Evolutionary conservation across 2,329 filamentous ascomycete genomes (phyloP).

Genomic region (Neofusicoccum parvum): DNA sequence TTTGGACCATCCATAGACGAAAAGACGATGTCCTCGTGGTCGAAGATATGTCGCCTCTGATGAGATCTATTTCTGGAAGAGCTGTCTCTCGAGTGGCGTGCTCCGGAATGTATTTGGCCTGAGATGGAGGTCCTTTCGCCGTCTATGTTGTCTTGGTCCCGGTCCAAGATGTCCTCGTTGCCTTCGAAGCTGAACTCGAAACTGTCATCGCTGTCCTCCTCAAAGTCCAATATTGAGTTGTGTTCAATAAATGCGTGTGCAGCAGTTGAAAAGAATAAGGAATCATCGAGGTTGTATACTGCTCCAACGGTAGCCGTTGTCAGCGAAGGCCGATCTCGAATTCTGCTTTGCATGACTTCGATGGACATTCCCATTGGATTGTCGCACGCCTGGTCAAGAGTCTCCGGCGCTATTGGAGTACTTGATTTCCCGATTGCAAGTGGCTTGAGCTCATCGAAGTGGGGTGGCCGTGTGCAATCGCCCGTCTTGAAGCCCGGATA

Average conservation of each 20-base stretch:
- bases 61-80: too few relatives aligned
- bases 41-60: background rate
- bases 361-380: background rate
- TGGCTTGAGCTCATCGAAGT: slow-evolving; percentile 23
- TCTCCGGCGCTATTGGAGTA: background rate
- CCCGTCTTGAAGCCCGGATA: slow-evolving; percentile 23
- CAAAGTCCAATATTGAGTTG: background rate
- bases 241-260: background rate
- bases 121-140: too few relatives aligned
- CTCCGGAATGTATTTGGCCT: too few relatives aligned
- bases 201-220: background rate
- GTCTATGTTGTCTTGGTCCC: too few relatives aligned
- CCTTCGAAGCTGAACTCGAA: background rate
- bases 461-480: slow-evolving; percentile 23
- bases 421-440: background rate
- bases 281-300: background rate
- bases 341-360: background rate
- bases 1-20: slow-evolving; percentile 10
- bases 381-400: background rate
- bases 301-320: background rate
- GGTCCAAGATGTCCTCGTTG: too few relatives aligned
- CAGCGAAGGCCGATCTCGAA: too few relatives aligned
- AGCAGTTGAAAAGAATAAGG: background rate
- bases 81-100: too few relatives aligned
- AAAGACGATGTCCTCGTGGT: background rate